phyloP scores from a whole-genome alignment of 305 asterid species.

The Solanum hybrid region DNA sequence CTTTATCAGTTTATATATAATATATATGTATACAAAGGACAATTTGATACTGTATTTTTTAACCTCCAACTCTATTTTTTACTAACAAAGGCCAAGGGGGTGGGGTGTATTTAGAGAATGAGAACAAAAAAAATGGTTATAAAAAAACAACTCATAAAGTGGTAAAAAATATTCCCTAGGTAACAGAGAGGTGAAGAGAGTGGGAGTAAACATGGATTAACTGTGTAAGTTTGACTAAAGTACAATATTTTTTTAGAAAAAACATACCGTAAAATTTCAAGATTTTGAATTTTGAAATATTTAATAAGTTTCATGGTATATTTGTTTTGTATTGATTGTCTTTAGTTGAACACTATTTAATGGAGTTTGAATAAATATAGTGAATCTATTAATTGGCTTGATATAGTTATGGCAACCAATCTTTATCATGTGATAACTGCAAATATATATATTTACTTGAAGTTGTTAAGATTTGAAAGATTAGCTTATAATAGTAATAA shows the following conservation, averaged over 20 bases:
- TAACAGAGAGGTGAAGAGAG: slow-evolving; percentile 7
- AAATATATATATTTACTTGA: background rate
- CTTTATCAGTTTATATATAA: slow-evolving; percentile 4
- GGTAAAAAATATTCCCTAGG: slow-evolving; percentile 26
- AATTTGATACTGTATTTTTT: background rate
- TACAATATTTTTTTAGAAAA: background rate
- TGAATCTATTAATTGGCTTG: background rate
- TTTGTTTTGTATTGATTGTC: background rate
- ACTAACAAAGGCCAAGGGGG: background rate
- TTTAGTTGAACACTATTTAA: background rate
- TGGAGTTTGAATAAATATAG: background rate
- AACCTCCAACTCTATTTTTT: background rate
- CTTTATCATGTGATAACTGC: slow-evolving; percentile 1
- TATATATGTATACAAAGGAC: background rate
- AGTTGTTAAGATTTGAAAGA: background rate
- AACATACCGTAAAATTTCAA: background rate
- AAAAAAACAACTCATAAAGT: slow-evolving; percentile 14
- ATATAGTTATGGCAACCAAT: background rate
- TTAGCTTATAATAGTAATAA: background rate
- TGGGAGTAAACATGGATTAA: slow-evolving; percentile 11
- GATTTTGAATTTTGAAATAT: background rate
- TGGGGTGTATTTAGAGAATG: background rate
- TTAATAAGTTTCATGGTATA: background rate
- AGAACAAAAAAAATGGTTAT: slow-evolving; percentile 17
- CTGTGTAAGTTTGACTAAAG: slow-evolving; percentile 31